Base-by-base conservation (phyloP, 306 rosid species). In the Cicer yamashitae region DNA sequence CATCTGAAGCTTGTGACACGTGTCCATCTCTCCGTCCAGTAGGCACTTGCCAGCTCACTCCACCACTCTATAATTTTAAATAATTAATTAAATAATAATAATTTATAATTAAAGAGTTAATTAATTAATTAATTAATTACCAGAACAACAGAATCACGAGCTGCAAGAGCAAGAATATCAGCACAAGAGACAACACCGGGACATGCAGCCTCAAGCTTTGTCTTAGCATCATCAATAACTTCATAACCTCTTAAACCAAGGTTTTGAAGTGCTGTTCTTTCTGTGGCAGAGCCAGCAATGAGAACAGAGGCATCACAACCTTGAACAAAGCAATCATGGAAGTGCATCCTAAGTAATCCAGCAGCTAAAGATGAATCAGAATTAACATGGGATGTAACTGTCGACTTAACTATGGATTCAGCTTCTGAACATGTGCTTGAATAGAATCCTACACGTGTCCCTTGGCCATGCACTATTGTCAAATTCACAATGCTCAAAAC, bases 1-100 rank as follows among this genome's bases (percentile, higher is more conserved):
- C 81, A 8, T 90, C 92, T 0, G 89, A 76, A 3, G 92, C 92
- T 8, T 50, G 67, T 46, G 96, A 90, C 15, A 90, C 83, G 0
- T 72, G 74, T 0, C 96, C 92, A 74, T 86, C 91, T 76, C 80
- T 84, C 3, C 91, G 80, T 43, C 96, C 96, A 0, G 90, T 86
- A 0, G 90, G 89, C 14, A 90, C 96, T 73, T 54, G 34, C 87
- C 88, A 90, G 6, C 61, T 65, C 43, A 70, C 0, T 9, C 96
- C 96, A 30, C 83, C 85, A 20, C 87, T 79, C 87, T 25, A 25
- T 25, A 25, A 25, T 25, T 0, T 25, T 0, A 25, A 25, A 25
- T 2, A 25, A 25, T 25, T 25, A 25, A 25, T 17, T 17, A 25
- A 2, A 25, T 25, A 25, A 25, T 2, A 25, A 25, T 25, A 25